phyloP scores from a whole-genome alignment of 2,329 filamentous ascomycete species.

The Aspergillus proliferans region DNA sequence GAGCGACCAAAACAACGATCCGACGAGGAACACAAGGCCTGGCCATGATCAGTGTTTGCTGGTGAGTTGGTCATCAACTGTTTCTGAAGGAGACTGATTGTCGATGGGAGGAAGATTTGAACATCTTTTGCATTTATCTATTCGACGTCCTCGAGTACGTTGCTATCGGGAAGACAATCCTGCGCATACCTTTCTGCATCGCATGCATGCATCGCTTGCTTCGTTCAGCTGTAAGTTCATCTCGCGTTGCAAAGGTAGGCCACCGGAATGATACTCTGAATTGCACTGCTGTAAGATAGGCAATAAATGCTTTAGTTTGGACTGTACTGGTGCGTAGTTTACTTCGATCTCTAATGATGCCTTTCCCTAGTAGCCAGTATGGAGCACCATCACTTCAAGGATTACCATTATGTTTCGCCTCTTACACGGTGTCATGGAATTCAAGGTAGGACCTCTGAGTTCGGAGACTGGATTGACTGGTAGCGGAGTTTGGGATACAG shows the following conservation, averaged over 20 bases:
- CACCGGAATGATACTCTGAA: background rate
- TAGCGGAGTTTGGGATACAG: too few species aligned
- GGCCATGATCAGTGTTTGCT: conserved; percentile 8
- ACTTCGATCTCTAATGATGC: too few species aligned
- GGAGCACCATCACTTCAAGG: too few species aligned
- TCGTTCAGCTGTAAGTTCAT: conserved; percentile 3
- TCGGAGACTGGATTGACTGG: too few species aligned
- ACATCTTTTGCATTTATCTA: background rate
- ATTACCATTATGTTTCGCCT: too few species aligned
- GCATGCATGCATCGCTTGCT: conserved; percentile 1
- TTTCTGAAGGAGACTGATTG: conserved; percentile 14
- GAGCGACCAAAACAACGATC: background rate
- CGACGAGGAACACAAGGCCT: background rate
- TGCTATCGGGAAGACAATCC: background rate
- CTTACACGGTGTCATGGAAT: too few species aligned
- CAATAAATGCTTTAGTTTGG: background rate
- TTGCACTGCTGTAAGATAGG: background rate
- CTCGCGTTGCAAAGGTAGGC: conserved; percentile 12
- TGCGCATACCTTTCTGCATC: conserved; percentile 2
- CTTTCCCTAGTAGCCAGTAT: too few species aligned
- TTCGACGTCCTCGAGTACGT: background rate
- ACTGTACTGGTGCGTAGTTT: too few species aligned
- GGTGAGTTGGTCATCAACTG: conserved; percentile 22
- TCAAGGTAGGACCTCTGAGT: too few species aligned
- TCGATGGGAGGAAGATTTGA: background rate